Percentiles rank a stretch among this genome's conserved stretches.
phyloP scores from a whole-genome alignment of 169 alveolate genomes.

The Theileria parva region DNA sequence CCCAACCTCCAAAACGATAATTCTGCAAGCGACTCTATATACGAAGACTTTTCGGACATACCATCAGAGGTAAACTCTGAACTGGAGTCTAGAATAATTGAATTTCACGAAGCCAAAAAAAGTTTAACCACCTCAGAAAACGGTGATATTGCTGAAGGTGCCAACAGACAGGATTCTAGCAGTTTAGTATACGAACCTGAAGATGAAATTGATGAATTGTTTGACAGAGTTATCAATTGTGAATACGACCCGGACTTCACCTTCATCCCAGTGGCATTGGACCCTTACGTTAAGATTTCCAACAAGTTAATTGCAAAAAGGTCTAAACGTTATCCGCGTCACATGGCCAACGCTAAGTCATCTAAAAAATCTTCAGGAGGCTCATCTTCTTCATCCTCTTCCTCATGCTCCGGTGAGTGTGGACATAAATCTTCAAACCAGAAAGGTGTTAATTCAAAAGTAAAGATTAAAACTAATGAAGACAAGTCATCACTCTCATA shows the following conservation, averaged over 20 bases:
- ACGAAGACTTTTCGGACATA: background rate
- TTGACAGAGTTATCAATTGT: conserved; percentile 7
- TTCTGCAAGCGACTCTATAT: background rate
- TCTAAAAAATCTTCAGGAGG: background rate
- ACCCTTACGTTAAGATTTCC: conserved; percentile 9
- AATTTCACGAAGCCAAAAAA: background rate
- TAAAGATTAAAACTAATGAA: background rate
- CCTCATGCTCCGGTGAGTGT: background rate
- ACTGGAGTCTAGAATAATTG: background rate
- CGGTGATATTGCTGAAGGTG: background rate
- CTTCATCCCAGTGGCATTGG: background rate
- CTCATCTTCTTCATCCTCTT: background rate
- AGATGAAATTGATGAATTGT: conserved; percentile 15
- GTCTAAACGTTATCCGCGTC: background rate
- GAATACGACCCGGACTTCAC: conserved; percentile 12
- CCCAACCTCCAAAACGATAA: background rate
- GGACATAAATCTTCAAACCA: background rate
- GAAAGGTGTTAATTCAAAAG: background rate
- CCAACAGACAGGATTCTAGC: background rate
- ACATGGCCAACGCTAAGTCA: background rate
- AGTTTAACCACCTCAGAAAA: background rate
- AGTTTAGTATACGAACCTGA: conserved; percentile 1
- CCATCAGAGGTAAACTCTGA: conserved; percentile 10
- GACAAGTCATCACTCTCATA: conserved; percentile 1
- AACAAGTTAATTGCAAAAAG: background rate